Conservation (phyloP, 257 asterid species). For the Agastache rugosa region DNA sequence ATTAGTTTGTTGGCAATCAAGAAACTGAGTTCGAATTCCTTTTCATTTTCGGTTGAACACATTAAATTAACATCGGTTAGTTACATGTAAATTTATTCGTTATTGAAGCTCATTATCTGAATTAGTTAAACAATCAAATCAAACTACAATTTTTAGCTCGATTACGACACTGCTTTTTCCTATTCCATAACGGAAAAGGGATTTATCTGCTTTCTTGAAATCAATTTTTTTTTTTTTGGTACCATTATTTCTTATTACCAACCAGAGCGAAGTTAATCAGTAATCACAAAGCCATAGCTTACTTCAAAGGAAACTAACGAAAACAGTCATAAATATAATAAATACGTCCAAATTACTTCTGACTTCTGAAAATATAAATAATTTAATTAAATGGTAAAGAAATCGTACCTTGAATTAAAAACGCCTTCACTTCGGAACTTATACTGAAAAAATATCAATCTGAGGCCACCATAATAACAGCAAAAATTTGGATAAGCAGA, state of each 20-base stretch:
- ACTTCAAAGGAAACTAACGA: background rate
- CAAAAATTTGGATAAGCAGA: background rate
- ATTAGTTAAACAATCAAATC: background rate
- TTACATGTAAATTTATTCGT: background rate
- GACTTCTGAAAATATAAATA: background rate
- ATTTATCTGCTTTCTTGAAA: background rate
- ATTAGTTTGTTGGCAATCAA: background rate
- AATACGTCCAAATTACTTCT: background rate
- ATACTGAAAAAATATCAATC: constrained; percentile 4
- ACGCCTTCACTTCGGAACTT: constrained; percentile 22
- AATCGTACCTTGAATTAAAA: constrained; percentile 37
- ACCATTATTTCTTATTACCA: background rate
- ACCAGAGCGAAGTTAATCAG: background rate
- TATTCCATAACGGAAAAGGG: background rate
- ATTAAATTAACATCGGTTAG: no score
- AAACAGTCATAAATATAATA: background rate
- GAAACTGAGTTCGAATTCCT: background rate
- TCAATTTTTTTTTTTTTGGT: background rate
- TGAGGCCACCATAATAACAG: background rate
- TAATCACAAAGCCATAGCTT: background rate
- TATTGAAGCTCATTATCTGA: background rate
- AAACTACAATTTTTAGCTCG: constrained; percentile 1
- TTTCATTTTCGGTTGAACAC: background rate
- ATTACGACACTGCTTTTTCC: constrained; percentile 1
- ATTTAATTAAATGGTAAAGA: background rate